Evolutionary conservation across 2,329 filamentous ascomycete species (phyloP).

Genomic region (Fusarium penzigii): DNA sequence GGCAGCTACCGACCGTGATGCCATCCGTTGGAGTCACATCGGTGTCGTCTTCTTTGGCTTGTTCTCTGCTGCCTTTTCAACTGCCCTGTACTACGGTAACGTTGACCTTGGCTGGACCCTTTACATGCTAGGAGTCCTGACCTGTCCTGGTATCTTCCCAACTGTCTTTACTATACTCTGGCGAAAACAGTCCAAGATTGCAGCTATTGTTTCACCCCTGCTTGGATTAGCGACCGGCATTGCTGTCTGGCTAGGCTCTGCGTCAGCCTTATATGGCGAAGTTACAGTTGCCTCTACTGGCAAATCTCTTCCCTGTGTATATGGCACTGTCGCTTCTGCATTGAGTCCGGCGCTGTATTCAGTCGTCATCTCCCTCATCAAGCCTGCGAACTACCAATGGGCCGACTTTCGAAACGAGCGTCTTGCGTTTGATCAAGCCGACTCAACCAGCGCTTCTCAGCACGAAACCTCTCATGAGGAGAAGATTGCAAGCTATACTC

Average conservation of each 20-base stretch:
- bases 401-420: constrained; percentile 42
- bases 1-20: constrained; percentile 45
- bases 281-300: constrained; percentile 51
- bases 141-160: constrained; percentile 55
- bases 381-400: constrained; percentile 44
- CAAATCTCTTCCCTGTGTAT: constrained; percentile 50
- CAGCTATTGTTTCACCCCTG: constrained; percentile 51
- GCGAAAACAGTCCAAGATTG: constrained; percentile 48
- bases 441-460: constrained; percentile 11
- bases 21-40: constrained; percentile 53
- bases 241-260: constrained; percentile 53
- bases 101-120: constrained; percentile 56
- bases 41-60: constrained; percentile 54
- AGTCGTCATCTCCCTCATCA: constrained; percentile 46
- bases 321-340: constrained; percentile 52
- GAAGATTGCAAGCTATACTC: constrained; percentile 25
- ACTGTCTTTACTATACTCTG: constrained; percentile 55
- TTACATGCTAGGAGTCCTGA: constrained; percentile 56
- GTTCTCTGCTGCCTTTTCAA: constrained; percentile 53
- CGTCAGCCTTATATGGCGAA: constrained; percentile 46
- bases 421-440: constrained; percentile 38
- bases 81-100: constrained; percentile 53
- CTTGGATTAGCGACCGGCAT: constrained; percentile 53
- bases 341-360: constrained; percentile 46
- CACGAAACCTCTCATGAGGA: constrained; percentile 26